Evolutionary conservation across 768 basidiomycete genomes (phyloP), one percentile per base, ranked within the genome.

Genomic region (Boletales sp.): DNA sequence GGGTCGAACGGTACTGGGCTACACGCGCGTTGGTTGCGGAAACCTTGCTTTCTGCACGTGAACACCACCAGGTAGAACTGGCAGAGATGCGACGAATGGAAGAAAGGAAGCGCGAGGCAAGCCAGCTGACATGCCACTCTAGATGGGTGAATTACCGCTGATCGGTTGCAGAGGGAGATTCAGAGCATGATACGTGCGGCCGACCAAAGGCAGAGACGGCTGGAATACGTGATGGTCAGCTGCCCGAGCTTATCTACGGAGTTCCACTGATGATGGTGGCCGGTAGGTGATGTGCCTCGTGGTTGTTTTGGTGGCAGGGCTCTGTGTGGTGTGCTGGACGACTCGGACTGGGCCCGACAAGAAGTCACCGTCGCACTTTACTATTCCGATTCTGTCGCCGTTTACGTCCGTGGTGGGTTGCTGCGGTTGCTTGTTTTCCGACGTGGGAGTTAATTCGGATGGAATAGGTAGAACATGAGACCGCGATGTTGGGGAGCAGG

Each of bases 301-400:
- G 55, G 48, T 67, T 34, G 43, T 64, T 32, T 47, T 68, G 5
- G 24, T 27, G 4, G 6, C 24, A 19, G 60, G 46, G 30, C 51
- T 55, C 57, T n/a, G n/a, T n/a, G 36, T 6, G 24, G 24, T 56
- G 43, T 24, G 27, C 37, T 67, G 57, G 55, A 27, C 24, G 24
- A 27, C 24, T 6, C 24, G 24, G 24, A 27, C 1, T 3, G 24
- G 24, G 24, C 24, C 24, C 5, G 24, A 27, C 24, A 27, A 27
- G 24, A 6, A 1, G 24, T 27, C 24, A 7, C 6, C 24, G 24
- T 72, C 77, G 1, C 87, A 88, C 61, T 87, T 87, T 62, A 89
- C 87, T 0, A 84, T 90, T 19, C 86, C 87, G 5, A 82, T 90
- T 4, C 64, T 90, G 15, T 90, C 87, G 0, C 87, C 87, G 0